Percentiles rank a stretch among this genome's conserved stretches.
These are phyloP conservation scores for Acanthamoeba castellanii DNA, from an alignment of 208 protist genomes.

Conservation along the genomic window DNA sequence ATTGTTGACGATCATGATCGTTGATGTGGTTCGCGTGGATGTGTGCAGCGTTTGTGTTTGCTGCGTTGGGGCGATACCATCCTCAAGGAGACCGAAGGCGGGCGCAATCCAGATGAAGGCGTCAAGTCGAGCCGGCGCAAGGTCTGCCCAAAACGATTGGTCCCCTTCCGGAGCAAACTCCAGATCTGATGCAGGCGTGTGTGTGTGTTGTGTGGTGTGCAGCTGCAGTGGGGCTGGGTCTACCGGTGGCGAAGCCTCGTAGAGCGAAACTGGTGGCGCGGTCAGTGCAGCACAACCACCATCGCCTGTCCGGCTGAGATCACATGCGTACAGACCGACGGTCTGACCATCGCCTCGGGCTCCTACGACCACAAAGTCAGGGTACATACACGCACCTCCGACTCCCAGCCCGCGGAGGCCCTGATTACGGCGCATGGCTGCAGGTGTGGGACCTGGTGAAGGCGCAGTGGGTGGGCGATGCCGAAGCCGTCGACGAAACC, in stretches of 20 bases:
- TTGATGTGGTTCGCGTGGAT: too few relatives aligned
- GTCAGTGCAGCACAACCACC: constrained; percentile 39
- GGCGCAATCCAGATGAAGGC: neutral
- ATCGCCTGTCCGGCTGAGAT: constrained; percentile 28
- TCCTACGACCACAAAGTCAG: constrained; percentile 57
- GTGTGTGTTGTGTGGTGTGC: neutral
- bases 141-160: neutral
- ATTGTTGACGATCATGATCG: too few relatives aligned
- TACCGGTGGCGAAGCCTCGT: constrained; percentile 37
- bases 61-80: neutral
- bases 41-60: neutral
- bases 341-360: constrained; percentile 39
- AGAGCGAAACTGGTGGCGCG: constrained; percentile 45
- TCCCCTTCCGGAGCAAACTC: neutral
- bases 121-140: neutral
- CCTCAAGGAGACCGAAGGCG: neutral
- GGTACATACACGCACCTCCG: neutral
- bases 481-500: constrained; percentile 12
- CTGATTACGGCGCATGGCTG: too few relatives aligned
- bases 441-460: neutral
- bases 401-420: too few relatives aligned
- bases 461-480: constrained; percentile 49
- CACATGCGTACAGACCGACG: constrained; percentile 62
- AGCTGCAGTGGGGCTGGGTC: constrained; percentile 61
- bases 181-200: neutral